Base-by-base conservation (phyloP, 192 early-diverging fungal genomes). In the Dispira parvispora region DNA sequence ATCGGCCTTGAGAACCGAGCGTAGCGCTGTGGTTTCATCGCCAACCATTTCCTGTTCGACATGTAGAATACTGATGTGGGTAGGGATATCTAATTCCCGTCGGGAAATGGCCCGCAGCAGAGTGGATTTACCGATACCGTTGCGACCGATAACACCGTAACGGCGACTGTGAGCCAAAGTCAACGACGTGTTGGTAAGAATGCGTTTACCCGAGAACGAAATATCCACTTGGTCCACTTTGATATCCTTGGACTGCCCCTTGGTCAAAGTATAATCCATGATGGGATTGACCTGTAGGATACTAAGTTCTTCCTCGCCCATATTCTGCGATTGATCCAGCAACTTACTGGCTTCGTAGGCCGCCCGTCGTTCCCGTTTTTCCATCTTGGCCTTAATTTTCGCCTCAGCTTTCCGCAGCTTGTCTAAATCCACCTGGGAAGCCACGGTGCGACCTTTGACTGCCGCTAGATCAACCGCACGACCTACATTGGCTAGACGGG, bases 11-110 rank as follows among this genome's bases (percentile, higher is more conserved):
- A 99, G 77, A 50, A 99, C 96, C 50, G 92, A 89, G 52, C 82
- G 75, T 32, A 99, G 68, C 9, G 93, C 94, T 12, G 77, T 65
- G 0, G 83, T 91, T 68, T 94, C 91, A 66, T 90, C 94, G 65
- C 92, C 94, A 54, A 74, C 73, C 79, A 99, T 92, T 73, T 99
- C 96, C 68, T 99, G 96, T 68, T 99, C 96, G 47, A 99, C 96
- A 78, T 97, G 91, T 63, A 97, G 73, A 64, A 99, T 87, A 61
- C 86, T 83, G 65, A 99, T 94, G 68, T 99, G 91, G 0, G 81
- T 78, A 38, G 94, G 92, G 18, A 94, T 80, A 16, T 76, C 75
- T 64, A 99, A 73, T 72, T 99, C 96, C 68, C 94, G 85, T 64
- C 78, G 70, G 25, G 86, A 78, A 57, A 91, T 82, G 50, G 87